Conservation (phyloP, 352 stramenopile genomes). For the Globisporangium nodosum region DNA sequence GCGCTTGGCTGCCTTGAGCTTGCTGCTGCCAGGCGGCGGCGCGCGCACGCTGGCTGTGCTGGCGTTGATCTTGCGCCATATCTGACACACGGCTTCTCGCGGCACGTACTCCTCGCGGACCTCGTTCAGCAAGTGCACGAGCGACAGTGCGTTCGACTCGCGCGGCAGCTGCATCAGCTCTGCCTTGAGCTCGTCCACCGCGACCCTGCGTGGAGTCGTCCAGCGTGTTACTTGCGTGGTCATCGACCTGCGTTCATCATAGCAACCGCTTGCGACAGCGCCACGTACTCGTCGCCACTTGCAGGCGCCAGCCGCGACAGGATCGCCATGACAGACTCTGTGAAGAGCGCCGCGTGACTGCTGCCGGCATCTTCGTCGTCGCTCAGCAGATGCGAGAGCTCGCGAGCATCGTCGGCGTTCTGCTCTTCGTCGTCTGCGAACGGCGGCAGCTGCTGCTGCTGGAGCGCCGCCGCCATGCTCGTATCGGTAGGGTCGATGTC, state of each 20-base stretch:
- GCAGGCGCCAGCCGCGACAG: slow-evolving; percentile 33
- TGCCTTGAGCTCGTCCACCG: slow-evolving; percentile 25
- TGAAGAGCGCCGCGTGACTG: slow-evolving; percentile 11
- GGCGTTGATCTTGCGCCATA: slow-evolving; percentile 39
- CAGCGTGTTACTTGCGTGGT: neutral
- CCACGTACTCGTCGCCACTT: slow-evolving; percentile 36
- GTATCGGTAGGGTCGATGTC: neutral
- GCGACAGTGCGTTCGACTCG: slow-evolving; percentile 24
- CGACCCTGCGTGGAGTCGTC: slow-evolving; percentile 18
- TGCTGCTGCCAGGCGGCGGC: neutral
- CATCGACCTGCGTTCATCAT: neutral
- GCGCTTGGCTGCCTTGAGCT: slow-evolving; percentile 18
- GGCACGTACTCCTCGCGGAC: slow-evolving; percentile 45
- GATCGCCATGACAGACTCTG: slow-evolving; percentile 28
- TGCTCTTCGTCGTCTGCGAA: too few species aligned
- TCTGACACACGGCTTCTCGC: slow-evolving; percentile 39
- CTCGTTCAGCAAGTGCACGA: slow-evolving; percentile 45
- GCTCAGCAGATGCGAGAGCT: slow-evolving; percentile 37
- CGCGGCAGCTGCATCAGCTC: slow-evolving; percentile 27
- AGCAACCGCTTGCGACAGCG: neutral
- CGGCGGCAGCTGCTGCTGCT: too few species aligned
- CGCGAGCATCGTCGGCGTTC: slow-evolving; percentile 18
- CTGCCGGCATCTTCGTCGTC: slow-evolving; percentile 25
- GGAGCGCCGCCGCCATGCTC: too few species aligned
- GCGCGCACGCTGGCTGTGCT: neutral